phyloP scores from a whole-genome alignment of 2,329 filamentous ascomycete species.

The Colletotrichum endophyticum region DNA sequence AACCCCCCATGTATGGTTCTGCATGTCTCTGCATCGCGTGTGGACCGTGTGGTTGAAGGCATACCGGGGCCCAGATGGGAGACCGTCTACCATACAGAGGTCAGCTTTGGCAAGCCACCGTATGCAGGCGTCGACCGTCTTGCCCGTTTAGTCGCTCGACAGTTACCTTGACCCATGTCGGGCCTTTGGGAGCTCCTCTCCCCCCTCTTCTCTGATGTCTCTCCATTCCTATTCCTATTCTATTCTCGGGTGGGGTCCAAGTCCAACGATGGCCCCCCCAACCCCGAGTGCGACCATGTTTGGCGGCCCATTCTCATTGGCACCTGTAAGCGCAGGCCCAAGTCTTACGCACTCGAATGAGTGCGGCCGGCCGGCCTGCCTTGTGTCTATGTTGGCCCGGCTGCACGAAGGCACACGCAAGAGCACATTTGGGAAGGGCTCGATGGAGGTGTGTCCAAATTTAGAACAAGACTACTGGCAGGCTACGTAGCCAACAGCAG shows the following conservation, averaged over 20 bases:
- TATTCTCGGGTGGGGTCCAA: slow-evolving; percentile 22
- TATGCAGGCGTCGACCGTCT: slow-evolving; percentile 32
- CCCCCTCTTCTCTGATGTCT: not conserved
- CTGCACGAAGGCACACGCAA: not conserved
- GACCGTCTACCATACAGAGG: not conserved
- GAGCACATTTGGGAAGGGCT: not conserved
- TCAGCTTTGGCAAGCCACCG: slow-evolving; percentile 18
- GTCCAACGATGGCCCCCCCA: slow-evolving; percentile 20
- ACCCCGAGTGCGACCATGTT: slow-evolving; percentile 19
- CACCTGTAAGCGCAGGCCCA: slow-evolving; percentile 48
- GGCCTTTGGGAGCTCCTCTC: slow-evolving; percentile 17
- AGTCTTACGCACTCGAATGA: slow-evolving; percentile 16
- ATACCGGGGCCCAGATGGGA: slow-evolving; percentile 1
- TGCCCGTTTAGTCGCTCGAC: slow-evolving; percentile 36
- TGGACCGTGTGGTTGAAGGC: slow-evolving; percentile 22
- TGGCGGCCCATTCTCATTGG: slow-evolving; percentile 45
- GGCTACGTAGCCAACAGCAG: slow-evolving; percentile 17
- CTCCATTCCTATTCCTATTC: slow-evolving; percentile 17
- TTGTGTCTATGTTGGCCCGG: slow-evolving; percentile 12
- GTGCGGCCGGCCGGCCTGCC: slow-evolving; percentile 15
- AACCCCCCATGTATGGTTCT: slow-evolving; percentile 7
- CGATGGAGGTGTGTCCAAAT: slow-evolving; percentile 18
- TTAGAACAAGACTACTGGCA: slow-evolving; percentile 21
- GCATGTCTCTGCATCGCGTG: slow-evolving; percentile 24
- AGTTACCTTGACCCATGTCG: slow-evolving; percentile 29